Evolutionary conservation across 257 asterid species (phyloP).

Genomic region (Lycium ferocissimum): DNA sequence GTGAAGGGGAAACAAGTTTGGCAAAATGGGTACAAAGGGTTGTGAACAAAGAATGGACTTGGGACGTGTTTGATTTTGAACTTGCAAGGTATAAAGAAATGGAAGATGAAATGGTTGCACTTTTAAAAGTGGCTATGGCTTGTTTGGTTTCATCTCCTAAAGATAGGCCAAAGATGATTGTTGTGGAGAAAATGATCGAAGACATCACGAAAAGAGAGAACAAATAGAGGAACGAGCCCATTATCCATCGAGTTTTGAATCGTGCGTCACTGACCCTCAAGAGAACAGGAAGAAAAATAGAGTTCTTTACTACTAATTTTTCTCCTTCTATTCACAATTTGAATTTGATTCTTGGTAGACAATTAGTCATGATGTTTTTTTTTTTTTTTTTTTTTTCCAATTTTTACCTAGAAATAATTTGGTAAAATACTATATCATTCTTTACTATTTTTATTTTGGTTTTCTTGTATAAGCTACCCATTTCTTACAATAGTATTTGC

Average conservation of each 20-base stretch:
- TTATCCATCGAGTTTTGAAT: not conserved
- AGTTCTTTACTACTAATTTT: not conserved
- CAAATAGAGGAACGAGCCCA: not conserved
- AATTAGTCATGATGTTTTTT: not conserved
- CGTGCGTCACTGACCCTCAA: not conserved
- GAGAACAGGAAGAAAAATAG: not conserved
- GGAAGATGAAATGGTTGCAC: slow-evolving; percentile 51
- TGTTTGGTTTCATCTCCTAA: slow-evolving; percentile 46
- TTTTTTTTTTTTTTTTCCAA: not conserved
- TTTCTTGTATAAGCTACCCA: not conserved
- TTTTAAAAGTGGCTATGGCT: slow-evolving; percentile 50
- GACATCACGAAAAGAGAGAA: slow-evolving; percentile 33
- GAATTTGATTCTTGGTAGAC: not conserved
- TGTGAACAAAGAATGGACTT: slow-evolving; percentile 46
- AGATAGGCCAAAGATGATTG: slow-evolving; percentile 48
- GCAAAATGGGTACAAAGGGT: slow-evolving; percentile 47
- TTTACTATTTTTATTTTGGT: not conserved
- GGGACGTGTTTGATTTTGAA: slow-evolving; percentile 54
- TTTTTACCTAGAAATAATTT: not conserved
- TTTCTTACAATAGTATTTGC: not conserved
- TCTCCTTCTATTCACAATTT: not conserved
- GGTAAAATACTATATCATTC: slow-evolving; percentile 8
- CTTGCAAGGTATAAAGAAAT: slow-evolving; percentile 46
- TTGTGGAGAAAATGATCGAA: slow-evolving; percentile 42
- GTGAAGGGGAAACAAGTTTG: slow-evolving; percentile 38